phyloP scores from a whole-genome alignment of 176 grass and related monocot genomes.

The barley (Hordeum vulgare) region MorexV3_pseudomolecules_assembly NC_058522.1:9780421-9780920 shows the following conservation, averaged over 20 bases:
- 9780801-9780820: background rate
- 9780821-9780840: background rate
- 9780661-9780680: background rate
- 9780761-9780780: background rate
- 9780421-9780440: background rate
- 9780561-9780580: background rate
- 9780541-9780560: constrained; percentile 30
- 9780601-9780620: constrained; percentile 22
- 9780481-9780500: background rate
- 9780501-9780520: background rate
- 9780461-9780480: background rate
- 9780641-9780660: constrained; percentile 30
- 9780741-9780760: background rate
- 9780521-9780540: background rate
- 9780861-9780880: background rate
- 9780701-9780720: background rate
- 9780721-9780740: background rate
- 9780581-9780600: constrained; percentile 12
- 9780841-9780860: background rate
- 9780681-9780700: background rate
- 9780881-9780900: background rate
- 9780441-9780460: background rate
- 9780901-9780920: constrained; percentile 8
- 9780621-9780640: constrained; percentile 16
- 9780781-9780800: background rate